Evolutionary conservation across 257 asterid species (phyloP), one percentile per base, ranked within the genome.

Genomic region (Asclepias syriaca): DNA sequence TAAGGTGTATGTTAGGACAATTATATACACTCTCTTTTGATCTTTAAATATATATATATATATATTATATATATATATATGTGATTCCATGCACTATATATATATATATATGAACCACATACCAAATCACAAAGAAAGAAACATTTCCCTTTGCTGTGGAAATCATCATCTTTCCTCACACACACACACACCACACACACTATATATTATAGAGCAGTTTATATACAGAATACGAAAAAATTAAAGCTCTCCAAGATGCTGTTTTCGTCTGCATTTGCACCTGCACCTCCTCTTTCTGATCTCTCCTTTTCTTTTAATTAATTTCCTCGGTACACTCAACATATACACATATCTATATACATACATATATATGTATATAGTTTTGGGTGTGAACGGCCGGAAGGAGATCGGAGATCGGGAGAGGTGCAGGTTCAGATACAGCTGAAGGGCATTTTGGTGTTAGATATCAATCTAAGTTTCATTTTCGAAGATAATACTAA

Each of bases 251-350:
- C 81, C 81, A 76, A 65, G 74, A 58, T 80, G 84, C 54, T 76
- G 71, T 76, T 72, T 80, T 80, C 77, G 68, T 53, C 78, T 80
- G 84, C 84, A 80, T 80, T 80, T 80, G 66, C 83, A 79, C 83
- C 83, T 79, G 83, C 83, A 79, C 83, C 83, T 79, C 79, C 77
- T 53, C 65, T 51, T 37, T 22, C 18, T 68, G 6, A 5, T 65
- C 29, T 43, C 10, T 5, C 48, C 3, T 49, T 16, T 51, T 49
- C 54, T 49, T 49, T 49, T 16, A 49, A 49, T 40, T 40, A 40
- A 40, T 40, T 40, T 40, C 45, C 45, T 6, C 45, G 45, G 45
- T 40, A 40, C 8, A 40, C 45, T 2, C 8, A 5, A 0, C 9
- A 39, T 39, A 39, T 39, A n/a, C n/a, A n/a, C n/a, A n/a, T n/a